Evolutionary conservation across 805 yeast species (phyloP), one percentile per base, ranked within the genome.

Genomic region (Nakazawaea ernobii): DNA sequence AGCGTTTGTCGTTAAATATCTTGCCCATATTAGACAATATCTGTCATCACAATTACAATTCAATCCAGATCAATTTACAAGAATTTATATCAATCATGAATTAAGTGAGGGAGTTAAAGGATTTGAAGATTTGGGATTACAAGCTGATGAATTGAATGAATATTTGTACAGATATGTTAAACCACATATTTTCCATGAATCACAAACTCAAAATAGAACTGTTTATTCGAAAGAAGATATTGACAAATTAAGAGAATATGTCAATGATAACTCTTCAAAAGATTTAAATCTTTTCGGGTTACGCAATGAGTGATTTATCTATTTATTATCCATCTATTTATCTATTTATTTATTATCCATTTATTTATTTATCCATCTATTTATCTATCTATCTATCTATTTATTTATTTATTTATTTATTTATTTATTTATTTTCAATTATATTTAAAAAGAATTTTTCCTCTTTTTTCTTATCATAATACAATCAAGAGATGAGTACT

Each of bases 31-130:
- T 39, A 70, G 69, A 55, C 75, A 71, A 57, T 59, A 63, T 43
- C 51, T 65, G 20, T 73, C 70, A 60, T 74, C 77, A 52, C 72
- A 53, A 43, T 41, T 39, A n/a, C 42, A 46, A 29, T 41, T 79
- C 50, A 84, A 81, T 58, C 78, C 86, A 27, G 96, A 88, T 65
- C 82, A 82, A 63, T 75, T 84, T 48, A 85, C 81, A 65, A 80
- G 95, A 69, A 80, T 81, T 65, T 73, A 77, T 57, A 73, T 84
- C 50, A 73, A 84, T 66, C 95, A 88, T 66, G 59, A 58, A 17
- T 71, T 82, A 51, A 86, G 82, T 59, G 73, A 77, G 29, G 59
- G 62, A 13, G 89, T 88, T 26, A 70, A 73, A 58, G 77, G 84
- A 13, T 87, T 83, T 64, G 69, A 67, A 32, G 94, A 87, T 60